A percentile compares a stretch with the other conserved stretches of the same genome.
Evolutionary conservation across 176 grass and related monocot genomes (phyloP).

Genomic region (Oryza rufipogon): DNA sequence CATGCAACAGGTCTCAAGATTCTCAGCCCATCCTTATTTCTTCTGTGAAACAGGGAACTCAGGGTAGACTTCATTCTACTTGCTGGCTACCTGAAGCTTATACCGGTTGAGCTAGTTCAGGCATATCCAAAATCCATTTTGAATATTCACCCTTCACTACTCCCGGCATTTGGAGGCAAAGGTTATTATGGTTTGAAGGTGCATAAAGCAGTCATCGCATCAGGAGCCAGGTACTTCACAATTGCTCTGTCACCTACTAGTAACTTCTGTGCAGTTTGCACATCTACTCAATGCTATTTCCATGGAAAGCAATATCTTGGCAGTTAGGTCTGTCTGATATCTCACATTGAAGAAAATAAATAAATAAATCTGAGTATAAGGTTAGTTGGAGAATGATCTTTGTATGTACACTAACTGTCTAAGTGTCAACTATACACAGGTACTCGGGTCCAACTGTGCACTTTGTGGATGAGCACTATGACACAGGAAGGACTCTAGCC

Average conservation of each 20-base stretch:
- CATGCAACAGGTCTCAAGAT: not conserved
- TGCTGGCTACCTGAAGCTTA: slow-evolving; percentile 87
- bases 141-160: slow-evolving; percentile 97
- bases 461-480: slow-evolving; percentile 66
- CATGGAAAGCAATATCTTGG: slow-evolving; percentile 11
- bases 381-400: not conserved
- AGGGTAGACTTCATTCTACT: slow-evolving; percentile 82
- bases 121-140: slow-evolving; percentile 73
- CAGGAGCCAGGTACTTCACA: slow-evolving; percentile 75
- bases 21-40: slow-evolving; percentile 8
- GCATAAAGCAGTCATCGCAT: slow-evolving; percentile 82
- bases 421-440: slow-evolving; percentile 21
- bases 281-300: slow-evolving; percentile 8
- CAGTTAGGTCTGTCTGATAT: not conserved
- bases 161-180: slow-evolving; percentile 91
- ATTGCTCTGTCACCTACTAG: slow-evolving; percentile 10
- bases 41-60: slow-evolving; percentile 51
- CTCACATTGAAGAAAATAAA: not conserved
- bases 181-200: slow-evolving; percentile 90
- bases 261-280: not conserved
- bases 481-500: slow-evolving; percentile 53
- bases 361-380: not conserved
- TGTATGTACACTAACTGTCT: not conserved
- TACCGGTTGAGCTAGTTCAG: slow-evolving; percentile 75
- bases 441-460: slow-evolving; percentile 59